Evolutionary conservation across 495 filamentous ascomycete genomes (phyloP).

Genomic region (Cairneyella variabilis): DNA sequence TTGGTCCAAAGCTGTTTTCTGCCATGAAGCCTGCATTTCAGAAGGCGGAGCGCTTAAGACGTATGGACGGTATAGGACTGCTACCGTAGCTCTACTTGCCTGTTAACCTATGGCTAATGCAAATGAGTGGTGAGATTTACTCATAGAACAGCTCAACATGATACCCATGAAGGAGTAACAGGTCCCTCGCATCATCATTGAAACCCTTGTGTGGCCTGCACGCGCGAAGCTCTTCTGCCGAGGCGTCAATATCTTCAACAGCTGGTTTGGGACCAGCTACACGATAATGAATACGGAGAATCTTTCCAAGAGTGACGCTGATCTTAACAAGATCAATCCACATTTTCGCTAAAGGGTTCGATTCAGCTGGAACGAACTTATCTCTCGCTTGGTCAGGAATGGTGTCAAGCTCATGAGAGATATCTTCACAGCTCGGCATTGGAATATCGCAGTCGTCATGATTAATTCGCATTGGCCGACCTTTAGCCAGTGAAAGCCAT

Average conservation of each 20-base stretch:
- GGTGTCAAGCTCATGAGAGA: conserved; percentile 36
- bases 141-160: conserved; percentile 18
- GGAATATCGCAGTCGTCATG: conserved; percentile 82
- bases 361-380: conserved; percentile 11
- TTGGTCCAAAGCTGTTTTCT: conserved; percentile 11
- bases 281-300: conserved; percentile 19
- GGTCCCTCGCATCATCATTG: not conserved
- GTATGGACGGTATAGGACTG: conserved; percentile 18
- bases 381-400: conserved; percentile 1
- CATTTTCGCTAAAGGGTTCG: conserved; percentile 10
- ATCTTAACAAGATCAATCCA: conserved; percentile 19
- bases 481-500: conserved; percentile 80
- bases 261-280: conserved; percentile 6
- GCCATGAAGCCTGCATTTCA: not conserved
- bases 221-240: conserved; percentile 7
- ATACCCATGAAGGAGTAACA: conserved; percentile 7
- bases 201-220: not conserved
- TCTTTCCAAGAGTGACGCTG: conserved; percentile 10
- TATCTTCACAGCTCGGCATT: conserved; percentile 75
- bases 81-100: conserved; percentile 10
- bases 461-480: conserved; percentile 80
- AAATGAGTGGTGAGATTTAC: conserved; percentile 1
- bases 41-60: conserved; percentile 9
- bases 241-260: conserved; percentile 9
- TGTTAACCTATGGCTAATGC: not conserved